Conservation (phyloP, 2,329 filamentous ascomycete genomes). For the Eutypella sp. region DNA sequence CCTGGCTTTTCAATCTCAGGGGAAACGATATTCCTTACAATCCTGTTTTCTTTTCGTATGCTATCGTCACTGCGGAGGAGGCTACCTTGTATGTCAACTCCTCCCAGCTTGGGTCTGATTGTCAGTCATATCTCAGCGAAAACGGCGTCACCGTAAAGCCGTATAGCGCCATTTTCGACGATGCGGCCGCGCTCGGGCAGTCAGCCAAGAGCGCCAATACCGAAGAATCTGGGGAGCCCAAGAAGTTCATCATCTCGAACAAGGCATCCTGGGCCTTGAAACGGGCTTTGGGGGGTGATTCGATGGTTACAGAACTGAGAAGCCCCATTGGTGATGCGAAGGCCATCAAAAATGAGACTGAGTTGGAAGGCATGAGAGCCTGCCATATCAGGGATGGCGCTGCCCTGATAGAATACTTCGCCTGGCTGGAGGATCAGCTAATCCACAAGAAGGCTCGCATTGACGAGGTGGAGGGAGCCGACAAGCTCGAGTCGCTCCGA, state of each 20-base stretch:
- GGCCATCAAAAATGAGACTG: constrained; percentile 86
- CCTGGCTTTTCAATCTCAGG: constrained; percentile 97
- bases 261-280: constrained; percentile 91
- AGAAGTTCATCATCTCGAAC: constrained; percentile 81
- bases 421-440: constrained; percentile 91
- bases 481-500: constrained; percentile 78
- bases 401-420: constrained; percentile 86
- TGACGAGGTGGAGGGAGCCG: constrained; percentile 87
- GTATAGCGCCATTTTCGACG: constrained; percentile 76
- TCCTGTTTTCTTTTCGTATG: constrained; percentile 97
- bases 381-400: constrained; percentile 94
- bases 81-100: constrained; percentile 82
- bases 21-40: constrained; percentile 97
- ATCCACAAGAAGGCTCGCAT: constrained; percentile 65
- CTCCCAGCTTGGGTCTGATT: constrained; percentile 66
- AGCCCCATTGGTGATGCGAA: constrained; percentile 89
- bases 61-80: constrained; percentile 70
- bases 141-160: constrained; percentile 71
- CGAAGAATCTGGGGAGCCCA: constrained; percentile 28
- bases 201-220: constrained; percentile 28
- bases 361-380: constrained; percentile 86
- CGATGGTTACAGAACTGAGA: constrained; percentile 77
- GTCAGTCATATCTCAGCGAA: constrained; percentile 62
- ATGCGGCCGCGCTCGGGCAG: constrained; percentile 61
- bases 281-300: constrained; percentile 77